Base-by-base conservation (phyloP, 2,329 filamentous ascomycete species). In the Domatiomyces catenatus region DNA sequence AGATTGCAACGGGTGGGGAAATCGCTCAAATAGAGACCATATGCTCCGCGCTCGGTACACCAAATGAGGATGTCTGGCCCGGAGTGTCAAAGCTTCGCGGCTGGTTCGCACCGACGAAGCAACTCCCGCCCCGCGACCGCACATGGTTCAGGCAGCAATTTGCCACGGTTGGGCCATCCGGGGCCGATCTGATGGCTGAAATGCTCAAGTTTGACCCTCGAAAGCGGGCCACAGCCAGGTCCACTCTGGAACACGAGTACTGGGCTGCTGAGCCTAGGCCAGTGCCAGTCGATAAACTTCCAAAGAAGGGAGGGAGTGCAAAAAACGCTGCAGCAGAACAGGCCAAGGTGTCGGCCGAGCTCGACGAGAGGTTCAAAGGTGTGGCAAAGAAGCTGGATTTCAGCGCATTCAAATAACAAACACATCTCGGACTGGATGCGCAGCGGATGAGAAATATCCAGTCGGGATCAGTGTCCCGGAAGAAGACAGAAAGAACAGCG, bases 11-110 rank as follows among this genome's bases (percentile, higher is more conserved):
- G 19, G 53, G 53, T n/a, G 55, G 53, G 32, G 57, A 54, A 5
- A 74, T 96, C 56, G 80, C 90, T 61, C 89, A 95, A 71, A 77
- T 96, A 58, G 75, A 79, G 52, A 76, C 90, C 58, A 93, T 96
- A 56, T 87, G 83, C 63, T 80, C 87, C 61, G 81, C 82, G 49
- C 80, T 96, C 56, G 92, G 92, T 52, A 93, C 88, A 0, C 92
- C 92, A 0, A 92, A 81, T 3, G 92, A 98, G 64, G 86, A 92
- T 15, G 90, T 88, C 64, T 98, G 92, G 92, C 89, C 92, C 0
- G 90, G 90, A 24, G 89, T 98, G 6, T 81, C 81, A 3, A 80
- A 80, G 56, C 72, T 98, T 8, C 80, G 81, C 12, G 83, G 83
- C 53, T 98, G 92, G 67, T 79, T 88, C n/a, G 76, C 78, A 54